phyloP scores from a whole-genome alignment of 257 asterid genomes.

The Scutellaria galericulata region DNA sequence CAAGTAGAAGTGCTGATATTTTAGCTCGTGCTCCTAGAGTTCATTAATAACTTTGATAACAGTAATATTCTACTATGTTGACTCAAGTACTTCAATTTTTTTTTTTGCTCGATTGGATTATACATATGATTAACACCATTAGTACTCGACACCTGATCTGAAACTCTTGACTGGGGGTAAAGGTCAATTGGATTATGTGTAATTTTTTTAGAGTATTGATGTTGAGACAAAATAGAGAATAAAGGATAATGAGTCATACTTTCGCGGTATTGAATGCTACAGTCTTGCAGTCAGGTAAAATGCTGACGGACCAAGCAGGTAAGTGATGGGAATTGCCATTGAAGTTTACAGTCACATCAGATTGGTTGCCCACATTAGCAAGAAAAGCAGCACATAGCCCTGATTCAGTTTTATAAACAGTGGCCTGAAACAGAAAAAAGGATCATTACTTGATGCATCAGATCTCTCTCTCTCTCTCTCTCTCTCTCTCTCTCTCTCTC shows the following conservation, averaged over 20 bases:
- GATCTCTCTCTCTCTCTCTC: too few species aligned
- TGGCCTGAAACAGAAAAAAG: conserved; percentile 53
- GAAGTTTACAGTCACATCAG: conserved; percentile 64
- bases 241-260: conserved; percentile 47
- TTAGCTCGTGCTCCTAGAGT: conserved; percentile 14
- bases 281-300: conserved; percentile 86
- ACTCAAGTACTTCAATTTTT: conserved; percentile 67
- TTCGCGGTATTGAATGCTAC: conserved; percentile 78
- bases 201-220: conserved; percentile 74
- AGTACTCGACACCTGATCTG: neutral
- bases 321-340: conserved; percentile 67
- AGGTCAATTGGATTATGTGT: neutral
- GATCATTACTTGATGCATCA: conserved; percentile 67
- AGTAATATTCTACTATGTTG: conserved; percentile 23
- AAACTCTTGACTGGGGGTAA: neutral
- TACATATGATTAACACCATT: conserved; percentile 8
- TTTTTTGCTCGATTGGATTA: conserved; percentile 55
- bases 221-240: conserved; percentile 69
- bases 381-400: conserved; percentile 83
- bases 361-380: conserved; percentile 63
- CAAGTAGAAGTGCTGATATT: neutral
- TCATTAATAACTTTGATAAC: neutral
- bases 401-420: conserved; percentile 68
- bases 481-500: too few species aligned
- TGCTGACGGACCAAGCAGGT: conserved; percentile 96